These are phyloP conservation scores for Punica granatum DNA, from an alignment of 345 rosid genomes.

Conservation along the genomic window DNA sequence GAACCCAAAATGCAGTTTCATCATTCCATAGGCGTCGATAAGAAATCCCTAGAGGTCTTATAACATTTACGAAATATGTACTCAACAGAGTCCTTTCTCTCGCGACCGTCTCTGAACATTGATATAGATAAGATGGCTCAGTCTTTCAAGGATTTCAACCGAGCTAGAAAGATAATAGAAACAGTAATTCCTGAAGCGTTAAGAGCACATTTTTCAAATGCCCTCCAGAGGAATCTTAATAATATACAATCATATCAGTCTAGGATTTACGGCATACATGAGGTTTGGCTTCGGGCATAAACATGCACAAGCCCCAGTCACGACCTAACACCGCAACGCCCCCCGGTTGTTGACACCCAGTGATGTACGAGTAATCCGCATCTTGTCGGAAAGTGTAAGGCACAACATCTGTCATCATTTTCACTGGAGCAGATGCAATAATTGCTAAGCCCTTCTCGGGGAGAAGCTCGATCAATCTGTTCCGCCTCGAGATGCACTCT, in stretches of 20 bases:
- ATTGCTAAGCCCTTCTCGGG: conserved; percentile 74
- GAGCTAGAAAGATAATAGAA: background rate
- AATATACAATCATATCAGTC: background rate
- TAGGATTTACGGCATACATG: conserved; percentile 37
- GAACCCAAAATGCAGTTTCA: background rate
- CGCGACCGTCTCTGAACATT: background rate
- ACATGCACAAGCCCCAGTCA: conserved; percentile 90
- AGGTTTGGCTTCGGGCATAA: conserved; percentile 83
- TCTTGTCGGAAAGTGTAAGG: conserved; percentile 87
- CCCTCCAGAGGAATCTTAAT: background rate
- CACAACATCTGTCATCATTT: conserved; percentile 97
- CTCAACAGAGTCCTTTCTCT: background rate
- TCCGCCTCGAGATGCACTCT: conserved; percentile 74
- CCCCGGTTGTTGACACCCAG: conserved; percentile 96
- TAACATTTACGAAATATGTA: background rate
- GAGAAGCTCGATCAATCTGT: conserved; percentile 63
- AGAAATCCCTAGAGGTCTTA: background rate
- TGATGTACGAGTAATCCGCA: conserved; percentile 74
- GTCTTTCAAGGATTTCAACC: background rate
- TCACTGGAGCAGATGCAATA: conserved; percentile 74
- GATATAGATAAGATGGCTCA: background rate
- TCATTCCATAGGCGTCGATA: background rate
- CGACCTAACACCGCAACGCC: conserved; percentile 75
- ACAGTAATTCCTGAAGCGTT: background rate
- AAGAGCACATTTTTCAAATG: background rate